Conservation (phyloP, 106 monocot species). For the Dioscorea dumetorum region DNA sequence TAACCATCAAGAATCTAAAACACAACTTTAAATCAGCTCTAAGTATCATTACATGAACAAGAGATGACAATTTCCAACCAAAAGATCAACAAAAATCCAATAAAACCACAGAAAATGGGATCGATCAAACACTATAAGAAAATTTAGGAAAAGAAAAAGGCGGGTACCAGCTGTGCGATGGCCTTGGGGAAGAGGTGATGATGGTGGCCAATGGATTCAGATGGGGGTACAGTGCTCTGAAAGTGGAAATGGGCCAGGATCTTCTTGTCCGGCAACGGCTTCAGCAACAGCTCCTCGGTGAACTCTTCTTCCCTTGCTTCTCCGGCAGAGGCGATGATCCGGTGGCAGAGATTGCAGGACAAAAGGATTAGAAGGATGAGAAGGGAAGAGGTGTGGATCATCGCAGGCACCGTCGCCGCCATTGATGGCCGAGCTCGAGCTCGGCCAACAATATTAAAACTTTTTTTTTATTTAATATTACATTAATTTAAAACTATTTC, state of each 20-base stretch:
- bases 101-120: not conserved
- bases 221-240: slow-evolving; percentile 44
- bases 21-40: not conserved
- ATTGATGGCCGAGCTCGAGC: no score
- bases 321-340: not conserved
- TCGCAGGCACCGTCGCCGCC: no score
- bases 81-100: not conserved
- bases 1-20: no score
- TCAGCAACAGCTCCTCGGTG: slow-evolving; percentile 82
- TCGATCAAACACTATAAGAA: not conserved
- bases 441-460: no score
- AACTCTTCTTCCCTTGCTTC: slow-evolving; percentile 51
- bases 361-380: no score
- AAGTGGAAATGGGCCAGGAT: slow-evolving; percentile 88
- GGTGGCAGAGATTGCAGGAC: no score
- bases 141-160: not conserved
- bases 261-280: slow-evolving; percentile 77
- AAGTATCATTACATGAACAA: no score
- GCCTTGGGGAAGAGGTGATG: slow-evolving; percentile 93
- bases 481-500: no score
- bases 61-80: not conserved
- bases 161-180: slow-evolving; percentile 80
- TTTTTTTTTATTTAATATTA: no score
- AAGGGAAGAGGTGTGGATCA: no score
- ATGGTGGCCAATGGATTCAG: slow-evolving; percentile 55